phyloP scores from a whole-genome alignment of 1,284 basidiomycete genomes.

The Tilletia caries region DNA sequence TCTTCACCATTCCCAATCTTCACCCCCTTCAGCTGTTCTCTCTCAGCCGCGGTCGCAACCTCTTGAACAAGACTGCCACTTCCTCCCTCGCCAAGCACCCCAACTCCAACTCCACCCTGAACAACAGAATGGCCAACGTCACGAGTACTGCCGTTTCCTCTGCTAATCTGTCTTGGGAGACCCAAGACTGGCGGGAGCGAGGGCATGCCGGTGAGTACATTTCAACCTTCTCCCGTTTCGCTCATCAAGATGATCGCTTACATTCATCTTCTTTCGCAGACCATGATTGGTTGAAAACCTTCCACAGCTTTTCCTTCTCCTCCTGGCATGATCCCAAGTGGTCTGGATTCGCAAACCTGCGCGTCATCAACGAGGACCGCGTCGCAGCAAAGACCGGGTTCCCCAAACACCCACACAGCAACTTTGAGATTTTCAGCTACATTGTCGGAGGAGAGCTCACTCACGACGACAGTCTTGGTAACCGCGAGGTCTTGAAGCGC shows the following conservation, averaged over 20 bases:
- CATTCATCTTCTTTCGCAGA: conserved; percentile 60
- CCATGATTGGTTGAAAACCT: conserved; percentile 76
- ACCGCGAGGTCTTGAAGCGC: conserved; percentile 77
- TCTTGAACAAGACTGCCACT: background rate
- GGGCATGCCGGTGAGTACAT: background rate
- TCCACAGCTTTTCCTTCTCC: conserved; percentile 65
- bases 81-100: background rate
- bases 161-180: background rate
- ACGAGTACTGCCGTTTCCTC: background rate
- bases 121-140: no score
- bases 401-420: conserved; percentile 67
- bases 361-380: conserved; percentile 81
- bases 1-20: conserved; percentile 3
- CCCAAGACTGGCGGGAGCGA: conserved; percentile 1
- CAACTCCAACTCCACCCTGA: no score
- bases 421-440: conserved; percentile 83
- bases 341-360: conserved; percentile 56
- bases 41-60: conserved; percentile 11
- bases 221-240: background rate
- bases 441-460: conserved; percentile 72
- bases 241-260: no score
- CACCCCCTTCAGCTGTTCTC: background rate
- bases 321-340: conserved; percentile 65
- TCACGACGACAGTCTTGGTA: conserved; percentile 76
- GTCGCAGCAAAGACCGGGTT: conserved; percentile 76